phyloP scores from a whole-genome alignment of 345 rosid species.

The Gossypium arboreum region DNA sequence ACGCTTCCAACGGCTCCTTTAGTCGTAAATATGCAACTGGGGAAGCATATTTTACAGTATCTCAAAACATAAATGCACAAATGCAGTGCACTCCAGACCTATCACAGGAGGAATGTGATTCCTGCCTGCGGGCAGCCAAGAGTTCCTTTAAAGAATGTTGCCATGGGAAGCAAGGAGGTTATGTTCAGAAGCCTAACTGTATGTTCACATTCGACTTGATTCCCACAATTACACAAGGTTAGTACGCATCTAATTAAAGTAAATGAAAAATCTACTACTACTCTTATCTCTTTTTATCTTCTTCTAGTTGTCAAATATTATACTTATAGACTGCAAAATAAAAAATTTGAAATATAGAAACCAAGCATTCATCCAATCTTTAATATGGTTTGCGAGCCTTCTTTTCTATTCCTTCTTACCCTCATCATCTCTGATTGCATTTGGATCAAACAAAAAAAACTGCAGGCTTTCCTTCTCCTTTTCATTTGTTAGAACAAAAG shows the following conservation, averaged over 20 bases:
- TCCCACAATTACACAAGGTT: neutral
- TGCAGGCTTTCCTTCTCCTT: no score
- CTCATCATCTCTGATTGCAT: neutral
- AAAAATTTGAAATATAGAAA: neutral
- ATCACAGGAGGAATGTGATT: slow-evolving; percentile 24
- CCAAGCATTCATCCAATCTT: neutral
- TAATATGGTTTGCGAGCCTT: neutral
- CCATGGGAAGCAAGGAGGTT: slow-evolving; percentile 38
- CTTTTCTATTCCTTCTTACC: neutral
- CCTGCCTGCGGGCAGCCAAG: slow-evolving; percentile 24
- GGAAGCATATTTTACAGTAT: slow-evolving; percentile 18
- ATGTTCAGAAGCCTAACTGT: slow-evolving; percentile 37
- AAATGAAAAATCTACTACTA: neutral
- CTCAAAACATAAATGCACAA: slow-evolving; percentile 28
- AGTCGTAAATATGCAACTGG: slow-evolving; percentile 33
- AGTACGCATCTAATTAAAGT: neutral
- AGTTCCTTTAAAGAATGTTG: slow-evolving; percentile 12
- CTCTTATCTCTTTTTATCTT: no score
- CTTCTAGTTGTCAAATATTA: no score
- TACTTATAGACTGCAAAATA: neutral
- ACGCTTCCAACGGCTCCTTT: slow-evolving; percentile 28
- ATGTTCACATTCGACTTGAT: slow-evolving; percentile 4
- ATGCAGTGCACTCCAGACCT: slow-evolving; percentile 61
- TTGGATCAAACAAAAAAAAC: no score
- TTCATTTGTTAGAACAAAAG: no score